Evolutionary conservation across 331 rosid genomes (phyloP).

Genomic region (Pyrus hybrid): DNA sequence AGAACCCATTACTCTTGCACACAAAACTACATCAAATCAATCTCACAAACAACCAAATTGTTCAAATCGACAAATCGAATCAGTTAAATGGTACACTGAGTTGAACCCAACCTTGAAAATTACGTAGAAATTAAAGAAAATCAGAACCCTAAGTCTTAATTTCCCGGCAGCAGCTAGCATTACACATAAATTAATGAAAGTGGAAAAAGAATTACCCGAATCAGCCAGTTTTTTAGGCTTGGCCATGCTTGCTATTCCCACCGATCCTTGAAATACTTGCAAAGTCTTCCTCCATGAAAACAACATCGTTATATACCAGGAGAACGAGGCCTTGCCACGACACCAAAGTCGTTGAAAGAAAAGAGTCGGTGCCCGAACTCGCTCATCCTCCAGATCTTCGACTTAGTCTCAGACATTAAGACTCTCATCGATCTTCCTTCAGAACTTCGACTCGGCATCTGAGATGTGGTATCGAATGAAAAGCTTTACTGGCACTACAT

Average conservation of each 20-base stretch:
- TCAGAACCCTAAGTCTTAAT: neutral
- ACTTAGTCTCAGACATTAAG: too few relatives aligned
- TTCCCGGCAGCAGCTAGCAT: neutral
- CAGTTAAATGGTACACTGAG: conserved; percentile 94
- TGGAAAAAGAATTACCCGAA: conserved; percentile 48
- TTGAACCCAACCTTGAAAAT: conserved; percentile 87
- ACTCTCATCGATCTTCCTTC: too few relatives aligned
- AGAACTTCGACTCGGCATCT: too few relatives aligned
- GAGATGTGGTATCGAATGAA: too few relatives aligned
- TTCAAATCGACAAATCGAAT: conserved; percentile 9
- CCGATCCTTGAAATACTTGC: conserved; percentile 87
- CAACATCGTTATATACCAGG: conserved; percentile 73
- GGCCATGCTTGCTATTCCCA: conserved; percentile 81
- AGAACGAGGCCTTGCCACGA: conserved; percentile 93
- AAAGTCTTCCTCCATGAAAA: conserved; percentile 85
- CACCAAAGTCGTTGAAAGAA: conserved; percentile 50
- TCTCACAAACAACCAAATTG: too few relatives aligned
- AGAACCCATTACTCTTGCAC: too few relatives aligned
- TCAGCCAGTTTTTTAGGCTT: conserved; percentile 82
- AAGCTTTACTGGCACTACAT: too few relatives aligned
- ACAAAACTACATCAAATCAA: too few relatives aligned
- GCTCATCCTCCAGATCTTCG: too few relatives aligned
- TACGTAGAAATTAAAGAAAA: conserved; percentile 8
- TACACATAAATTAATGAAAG: neutral
- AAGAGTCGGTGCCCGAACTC: conserved; percentile 21